Base-by-base conservation (phyloP, 1,139 yeast genomes). In the Candida sojae region DNA sequence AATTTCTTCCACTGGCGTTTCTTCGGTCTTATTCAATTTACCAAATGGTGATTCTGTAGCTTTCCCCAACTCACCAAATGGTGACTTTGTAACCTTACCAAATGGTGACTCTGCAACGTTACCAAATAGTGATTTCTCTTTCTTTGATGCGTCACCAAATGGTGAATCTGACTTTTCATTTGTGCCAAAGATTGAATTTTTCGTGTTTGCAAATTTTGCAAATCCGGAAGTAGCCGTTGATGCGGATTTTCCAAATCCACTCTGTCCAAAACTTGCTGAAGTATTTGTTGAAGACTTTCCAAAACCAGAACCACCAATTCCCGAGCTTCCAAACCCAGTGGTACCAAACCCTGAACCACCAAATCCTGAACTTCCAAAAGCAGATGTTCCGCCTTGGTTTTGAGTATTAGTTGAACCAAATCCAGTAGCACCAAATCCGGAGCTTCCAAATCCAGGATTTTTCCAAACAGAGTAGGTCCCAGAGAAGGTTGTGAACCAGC, bases 311-410 rank as follows among this genome's bases (percentile, higher is more conserved):
- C 36, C 12, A 21, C 48, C 51, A 49, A 47, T 45, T 28, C 49
- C 46, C 30, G 53, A 42, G 4, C 17, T 33, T 29, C 50, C 53
- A 44, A 50, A 49, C n/a, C 49, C 50, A 9, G 45, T 32, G 26
- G 32, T 29, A 1, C 51, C 54, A 45, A 52, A 47, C 12, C 51
- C 50, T 11, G 45, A 31, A 21, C 44, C 43, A 11, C 55, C 57
- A 50, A 54, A 56, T 12, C 54, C 55, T 11, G 57, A 30, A 45
- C 47, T 43, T 12, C 61, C 63, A 48, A 58, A 61, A 1, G 57
- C 48, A 6, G 64, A 41, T 31, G 51, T 10, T 3, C 48, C 7
- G 11, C 21, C 37, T 11, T 34, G 39, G 2, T 23, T 36, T 13
- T 4, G 29, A 4, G 12, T 26, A 5, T 21, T 12, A 11, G 6